Base-by-base conservation (phyloP, 1,284 basidiomycete species). In the Entoloma clypeatum region DNA sequence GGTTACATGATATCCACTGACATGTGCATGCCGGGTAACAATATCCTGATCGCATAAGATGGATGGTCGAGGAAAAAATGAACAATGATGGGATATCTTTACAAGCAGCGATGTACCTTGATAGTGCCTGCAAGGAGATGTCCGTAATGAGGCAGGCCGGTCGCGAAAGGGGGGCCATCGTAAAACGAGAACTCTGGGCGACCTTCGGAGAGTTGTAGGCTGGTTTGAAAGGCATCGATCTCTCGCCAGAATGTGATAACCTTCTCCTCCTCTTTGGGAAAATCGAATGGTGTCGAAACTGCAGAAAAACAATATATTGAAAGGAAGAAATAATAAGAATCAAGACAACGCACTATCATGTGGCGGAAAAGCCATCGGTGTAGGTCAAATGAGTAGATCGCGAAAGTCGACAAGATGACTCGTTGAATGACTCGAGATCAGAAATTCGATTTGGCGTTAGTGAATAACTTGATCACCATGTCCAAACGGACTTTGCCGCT, bases 151-250 rank as follows among this genome's bases (percentile, higher is more conserved):
- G 95, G 96, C 51, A 96, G 71, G 43, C 96, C 96, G 4, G 96
- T 98, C 1, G 95, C 95, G 58, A 98, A 99, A 1, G 95, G 95
- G 5, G 95, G 95, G 2, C 96, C 95, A 62, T 99, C 96, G 68
- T 94, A 98, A 74, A 99, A 99, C 30, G 91, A 85, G 66, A 79
- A 98, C 52, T 91, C 79, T 31, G 92, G 91, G 34, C 83, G 75
- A 7, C 90, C 92, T 61, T 96, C 86, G 2, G 89, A 92, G 43
- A 96, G 81, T 69, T 92, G 92, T 54, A 97, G 69, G 56, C 88
- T 92, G 4, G 94, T 97, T 63, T 87, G 80, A 70, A 99, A 99
- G 41, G 96, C 96, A 72, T 99, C 92, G 61, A 99, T 99, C 60
- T 93, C 92, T 50, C 79, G 75, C 96, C 96, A 99, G 68, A 84